Percentiles rank a stretch among this genome's conserved stretches.
Evolutionary conservation across 2,329 filamentous ascomycete genomes (phyloP).

Genomic region (Aspergillus sp.): DNA sequence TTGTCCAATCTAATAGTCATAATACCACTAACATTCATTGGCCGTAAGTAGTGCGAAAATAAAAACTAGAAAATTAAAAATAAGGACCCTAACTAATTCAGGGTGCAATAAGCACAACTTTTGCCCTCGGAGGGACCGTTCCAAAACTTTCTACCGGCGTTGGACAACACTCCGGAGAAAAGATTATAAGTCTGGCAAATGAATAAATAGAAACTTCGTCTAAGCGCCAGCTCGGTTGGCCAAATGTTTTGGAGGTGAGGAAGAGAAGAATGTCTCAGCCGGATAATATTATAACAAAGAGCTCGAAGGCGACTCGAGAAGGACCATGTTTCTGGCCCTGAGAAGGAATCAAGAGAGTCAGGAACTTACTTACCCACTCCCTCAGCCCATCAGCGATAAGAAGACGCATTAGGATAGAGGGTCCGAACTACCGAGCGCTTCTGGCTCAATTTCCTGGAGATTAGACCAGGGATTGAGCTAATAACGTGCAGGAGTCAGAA

Average conservation of each 20-base stretch:
- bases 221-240: conserved; percentile 5
- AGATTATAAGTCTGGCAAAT: neutral
- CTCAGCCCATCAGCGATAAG: neutral
- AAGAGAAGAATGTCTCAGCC: conserved; percentile 7
- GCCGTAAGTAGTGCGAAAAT: neutral
- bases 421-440: neutral
- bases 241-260: conserved; percentile 3
- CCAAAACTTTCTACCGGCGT: neutral
- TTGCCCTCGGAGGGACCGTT: neutral
- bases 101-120: neutral
- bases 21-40: neutral
- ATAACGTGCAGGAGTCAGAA: neutral
- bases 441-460: neutral
- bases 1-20: neutral
- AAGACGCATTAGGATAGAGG: neutral
- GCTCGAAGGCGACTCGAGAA: neutral
- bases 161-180: neutral
- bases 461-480: neutral
- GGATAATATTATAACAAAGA: conserved; percentile 2
- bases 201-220: neutral
- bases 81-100: neutral
- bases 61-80: neutral
- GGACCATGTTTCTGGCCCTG: neutral
- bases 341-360: neutral
- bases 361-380: neutral